phyloP scores from a whole-genome alignment of 2,329 filamentous ascomycete genomes.

The Phialophora expanda region DNA sequence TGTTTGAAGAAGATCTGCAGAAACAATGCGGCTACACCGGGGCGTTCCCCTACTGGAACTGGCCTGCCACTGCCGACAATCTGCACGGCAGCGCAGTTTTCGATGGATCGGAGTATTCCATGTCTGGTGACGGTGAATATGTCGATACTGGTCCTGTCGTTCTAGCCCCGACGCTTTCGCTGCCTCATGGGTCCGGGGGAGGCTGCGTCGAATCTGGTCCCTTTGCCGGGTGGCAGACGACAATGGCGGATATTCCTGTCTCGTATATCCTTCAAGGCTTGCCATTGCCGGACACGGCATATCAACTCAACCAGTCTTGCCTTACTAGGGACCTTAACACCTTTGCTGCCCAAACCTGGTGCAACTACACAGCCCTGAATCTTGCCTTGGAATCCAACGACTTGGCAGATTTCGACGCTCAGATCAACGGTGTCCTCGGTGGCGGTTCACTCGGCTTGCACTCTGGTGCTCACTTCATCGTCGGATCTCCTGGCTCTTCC shows the following conservation, averaged over 20 bases:
- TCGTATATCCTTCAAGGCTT: constrained; percentile 33
- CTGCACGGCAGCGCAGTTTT: constrained; percentile 44
- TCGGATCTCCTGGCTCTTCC: constrained; percentile 37
- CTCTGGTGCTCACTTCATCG: constrained; percentile 40
- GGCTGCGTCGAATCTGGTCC: constrained; percentile 41
- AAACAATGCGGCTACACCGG: constrained; percentile 54
- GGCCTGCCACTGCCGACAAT: constrained; percentile 45
- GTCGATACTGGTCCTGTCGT: constrained; percentile 30
- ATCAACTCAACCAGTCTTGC: constrained; percentile 36
- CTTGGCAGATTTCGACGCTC: constrained; percentile 27
- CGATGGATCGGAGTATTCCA: constrained; percentile 48
- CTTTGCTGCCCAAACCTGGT: constrained; percentile 36
- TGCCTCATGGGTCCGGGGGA: constrained; percentile 40
- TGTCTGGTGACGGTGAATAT: constrained; percentile 43
- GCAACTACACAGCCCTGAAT: constrained; percentile 35
- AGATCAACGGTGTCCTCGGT: constrained; percentile 38
- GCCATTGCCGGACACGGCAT: constrained; percentile 36
- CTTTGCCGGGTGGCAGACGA: constrained; percentile 37
- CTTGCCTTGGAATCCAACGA: constrained; percentile 30
- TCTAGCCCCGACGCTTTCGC: constrained; percentile 28
- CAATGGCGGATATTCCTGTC: constrained; percentile 36
- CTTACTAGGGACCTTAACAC: constrained; percentile 40
- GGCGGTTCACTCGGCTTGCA: constrained; percentile 37
- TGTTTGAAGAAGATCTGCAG: constrained; percentile 52
- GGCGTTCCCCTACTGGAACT: constrained; percentile 53